Conservation (phyloP, 805 yeast species). For the Sugiyamaella floridensis region DNA sequence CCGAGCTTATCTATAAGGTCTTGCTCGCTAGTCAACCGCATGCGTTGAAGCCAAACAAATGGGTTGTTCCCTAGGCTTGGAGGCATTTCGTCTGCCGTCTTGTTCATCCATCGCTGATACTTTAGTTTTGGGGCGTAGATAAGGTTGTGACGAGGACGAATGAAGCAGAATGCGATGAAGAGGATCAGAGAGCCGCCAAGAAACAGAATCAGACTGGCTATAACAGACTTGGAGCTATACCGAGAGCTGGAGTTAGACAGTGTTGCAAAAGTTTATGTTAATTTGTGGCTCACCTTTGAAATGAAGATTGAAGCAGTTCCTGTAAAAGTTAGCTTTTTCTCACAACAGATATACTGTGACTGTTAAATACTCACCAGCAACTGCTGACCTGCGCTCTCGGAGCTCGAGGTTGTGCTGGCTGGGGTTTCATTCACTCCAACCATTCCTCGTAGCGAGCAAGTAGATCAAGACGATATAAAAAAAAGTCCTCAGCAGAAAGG, state of each 20-base stretch:
- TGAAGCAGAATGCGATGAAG: constrained; percentile 23
- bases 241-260: constrained; percentile 11
- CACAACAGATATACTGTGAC: neutral
- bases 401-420: neutral
- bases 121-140: constrained; percentile 30
- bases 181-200: constrained; percentile 29
- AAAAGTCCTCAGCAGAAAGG: too few species aligned
- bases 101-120: constrained; percentile 5
- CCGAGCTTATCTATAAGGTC: constrained; percentile 28
- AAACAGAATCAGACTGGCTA: constrained; percentile 31
- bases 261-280: too few species aligned
- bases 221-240: constrained; percentile 30
- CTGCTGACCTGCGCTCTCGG: constrained; percentile 2
- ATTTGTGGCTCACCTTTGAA: constrained; percentile 1
- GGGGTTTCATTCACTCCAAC: too few species aligned
- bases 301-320: constrained; percentile 4
- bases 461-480: too few species aligned
- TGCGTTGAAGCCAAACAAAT: constrained; percentile 22
- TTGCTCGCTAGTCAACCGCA: constrained; percentile 19
- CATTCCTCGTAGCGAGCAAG: too few species aligned
- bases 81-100: constrained; percentile 7
- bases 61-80: constrained; percentile 16
- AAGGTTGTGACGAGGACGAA: constrained; percentile 28
- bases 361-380: constrained; percentile 1
- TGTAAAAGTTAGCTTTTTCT: neutral